Evolutionary conservation across 345 rosid genomes (phyloP), one percentile per base, ranked within the genome.

Genomic region (Bruguiera sexangula): DNA sequence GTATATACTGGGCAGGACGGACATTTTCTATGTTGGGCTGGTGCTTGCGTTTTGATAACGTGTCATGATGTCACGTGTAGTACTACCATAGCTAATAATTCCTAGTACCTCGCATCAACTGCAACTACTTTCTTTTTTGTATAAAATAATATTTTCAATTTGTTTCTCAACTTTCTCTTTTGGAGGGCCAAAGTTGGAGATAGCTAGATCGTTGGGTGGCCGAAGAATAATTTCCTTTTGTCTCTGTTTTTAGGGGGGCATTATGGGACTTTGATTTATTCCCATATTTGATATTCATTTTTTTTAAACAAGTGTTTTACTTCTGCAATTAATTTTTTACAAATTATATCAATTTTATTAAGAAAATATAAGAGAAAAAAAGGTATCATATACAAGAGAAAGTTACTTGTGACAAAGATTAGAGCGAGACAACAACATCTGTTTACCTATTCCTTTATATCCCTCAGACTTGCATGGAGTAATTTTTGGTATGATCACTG

Each of bases 171-270:
- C 59, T 8, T 5, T 64, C 66, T 26, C 21, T 65, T 61, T 63
- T 61, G 69, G 67, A 83, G 83, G 75, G 73, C 83, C 85, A 36
- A 34, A 53, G 48, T 67, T 69, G 55, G 76, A 68, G 77, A 57
- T 72, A 53, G 37, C 37, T 34, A 34, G 9, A 34, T 34, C 51
- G 75, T 54, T 78, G 76, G 85, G 76, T 60, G 83, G 88, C 78
- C 70, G 75, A 70, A 63, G 62, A 82, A 90, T 90, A 89, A 86
- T 88, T 82, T 86, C 83, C 50, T 82, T 81, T 78, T 86, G 81
- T 86, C 87, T 76, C 78, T 65, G 82, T 65, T 79, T 66, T 71
- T 75, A 72, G 86, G 75, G 78, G 76, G 72, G 79, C 9, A 34
- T 34, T 34, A 34, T 1, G 9, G 37, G 9, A 34, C 37, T 34